phyloP scores from a whole-genome alignment of 441 rosid species.

The Pelargonium myrrhifolium region DNA sequence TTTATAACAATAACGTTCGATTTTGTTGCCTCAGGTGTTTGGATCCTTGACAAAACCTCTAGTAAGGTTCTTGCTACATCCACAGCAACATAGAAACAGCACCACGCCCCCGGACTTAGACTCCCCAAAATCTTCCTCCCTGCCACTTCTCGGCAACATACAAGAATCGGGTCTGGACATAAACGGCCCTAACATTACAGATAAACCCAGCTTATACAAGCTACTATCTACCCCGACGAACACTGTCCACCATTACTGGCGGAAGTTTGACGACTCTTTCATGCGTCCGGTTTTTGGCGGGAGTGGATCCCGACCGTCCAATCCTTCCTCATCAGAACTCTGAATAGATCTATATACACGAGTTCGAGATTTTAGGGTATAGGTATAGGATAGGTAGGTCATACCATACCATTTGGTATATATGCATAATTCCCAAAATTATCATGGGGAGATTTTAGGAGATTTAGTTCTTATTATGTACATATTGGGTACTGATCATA shows the following conservation, averaged over 20 bases:
- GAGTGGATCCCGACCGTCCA: conserved; percentile 46
- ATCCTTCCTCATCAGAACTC: neutral
- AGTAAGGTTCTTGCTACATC: conserved; percentile 59
- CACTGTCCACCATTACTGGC: conserved; percentile 70
- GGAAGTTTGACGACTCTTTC: conserved; percentile 56
- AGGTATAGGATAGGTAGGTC: no score
- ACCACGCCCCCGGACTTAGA: conserved; percentile 12
- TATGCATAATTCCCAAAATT: no score
- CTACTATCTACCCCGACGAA: conserved; percentile 49
- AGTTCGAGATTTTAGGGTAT: no score
- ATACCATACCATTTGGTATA: no score
- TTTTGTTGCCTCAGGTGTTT: conserved; percentile 46
- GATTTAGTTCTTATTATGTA: no score
- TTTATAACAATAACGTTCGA: neutral
- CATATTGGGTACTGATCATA: no score
- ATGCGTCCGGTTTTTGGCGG: conserved; percentile 89
- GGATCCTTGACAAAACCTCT: conserved; percentile 80
- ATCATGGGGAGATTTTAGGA: no score
- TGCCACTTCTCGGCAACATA: conserved; percentile 42
- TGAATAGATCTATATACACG: neutral
- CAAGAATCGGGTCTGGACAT: conserved; percentile 17
- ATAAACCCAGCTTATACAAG: conserved; percentile 30
- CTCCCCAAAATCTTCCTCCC: conserved; percentile 36
- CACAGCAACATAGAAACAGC: conserved; percentile 30
- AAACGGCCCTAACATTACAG: conserved; percentile 17